Percentiles rank a stretch among this genome's conserved stretches.
phyloP scores from a whole-genome alignment of 2,329 filamentous ascomycete genomes.

The Pseudogymnoascus sp. region DNA sequence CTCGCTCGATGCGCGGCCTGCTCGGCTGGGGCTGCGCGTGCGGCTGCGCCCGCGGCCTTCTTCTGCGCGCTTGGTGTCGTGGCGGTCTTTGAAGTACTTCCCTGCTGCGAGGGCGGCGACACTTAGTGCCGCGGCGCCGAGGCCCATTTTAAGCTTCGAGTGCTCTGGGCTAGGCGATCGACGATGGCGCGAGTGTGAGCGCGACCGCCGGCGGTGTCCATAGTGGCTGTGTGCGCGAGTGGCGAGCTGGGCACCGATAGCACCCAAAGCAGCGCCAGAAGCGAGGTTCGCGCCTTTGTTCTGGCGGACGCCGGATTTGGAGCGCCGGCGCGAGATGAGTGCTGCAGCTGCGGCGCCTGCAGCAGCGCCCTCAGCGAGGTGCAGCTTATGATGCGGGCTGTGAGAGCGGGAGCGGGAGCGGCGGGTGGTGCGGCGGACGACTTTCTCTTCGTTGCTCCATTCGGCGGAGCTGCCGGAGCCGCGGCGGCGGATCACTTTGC shows the following conservation, averaged over 20 bases:
- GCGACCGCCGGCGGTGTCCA: constrained; percentile 29
- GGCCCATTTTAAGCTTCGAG: constrained; percentile 44
- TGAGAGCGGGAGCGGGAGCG: constrained; percentile 29
- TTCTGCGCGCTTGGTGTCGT: constrained; percentile 49
- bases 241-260: constrained; percentile 52
- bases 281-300: constrained; percentile 23
- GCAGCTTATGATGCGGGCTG: constrained; percentile 45
- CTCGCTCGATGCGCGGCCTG: constrained; percentile 32
- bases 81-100: constrained; percentile 54
- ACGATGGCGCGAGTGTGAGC: constrained; percentile 29
- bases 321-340: constrained; percentile 46
- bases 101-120: constrained; percentile 56
- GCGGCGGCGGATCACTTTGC: constrained; percentile 28
- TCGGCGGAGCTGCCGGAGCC: constrained; percentile 31
- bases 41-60: constrained; percentile 43
- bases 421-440: constrained; percentile 43
- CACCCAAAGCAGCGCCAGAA: constrained; percentile 52
- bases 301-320: constrained; percentile 25
- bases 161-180: not conserved
- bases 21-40: constrained; percentile 36
- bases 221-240: constrained; percentile 54
- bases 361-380: constrained; percentile 55
- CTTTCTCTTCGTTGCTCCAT: constrained; percentile 38
- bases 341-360: constrained; percentile 54
- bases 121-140: constrained; percentile 54